phyloP scores from a whole-genome alignment of 75 land plant genomes.

The Sequoiadendron giganteum region DNA sequence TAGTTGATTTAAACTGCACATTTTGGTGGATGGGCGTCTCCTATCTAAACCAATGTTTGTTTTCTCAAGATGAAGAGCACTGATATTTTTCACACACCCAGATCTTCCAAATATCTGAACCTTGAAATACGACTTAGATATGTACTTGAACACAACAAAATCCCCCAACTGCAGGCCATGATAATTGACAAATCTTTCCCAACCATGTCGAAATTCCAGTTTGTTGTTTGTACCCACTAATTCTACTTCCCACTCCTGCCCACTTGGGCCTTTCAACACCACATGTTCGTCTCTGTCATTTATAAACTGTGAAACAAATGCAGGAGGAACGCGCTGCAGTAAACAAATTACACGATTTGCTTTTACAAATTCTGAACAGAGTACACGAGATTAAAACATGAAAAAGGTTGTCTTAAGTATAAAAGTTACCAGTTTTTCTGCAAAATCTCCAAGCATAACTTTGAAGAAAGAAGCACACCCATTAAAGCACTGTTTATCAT shows the following conservation, averaged over 20 bases:
- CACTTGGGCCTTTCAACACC: not conserved
- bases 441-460: not conserved
- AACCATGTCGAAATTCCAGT: not conserved
- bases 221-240: not conserved
- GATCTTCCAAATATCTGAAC: too few species aligned
- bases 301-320: not conserved
- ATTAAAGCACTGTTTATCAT: not conserved
- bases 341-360: too few species aligned
- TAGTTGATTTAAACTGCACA: too few species aligned
- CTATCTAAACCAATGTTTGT: too few species aligned
- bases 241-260: not conserved
- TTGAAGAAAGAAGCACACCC: not conserved
- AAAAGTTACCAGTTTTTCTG: not conserved
- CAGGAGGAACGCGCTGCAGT: too few species aligned
- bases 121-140: too few species aligned
- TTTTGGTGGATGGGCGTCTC: too few species aligned
- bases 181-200: not conserved
- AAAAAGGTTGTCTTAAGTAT: not conserved
- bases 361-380: too few species aligned
- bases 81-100: too few species aligned
- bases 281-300: too few species aligned
- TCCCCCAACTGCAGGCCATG: not conserved
- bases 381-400: not conserved
- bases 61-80: too few species aligned
- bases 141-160: too few species aligned